Evolutionary conservation across 805 yeast species (phyloP), one percentile per base, ranked within the genome.

Genomic region (Metschnikowia drakensbergensis): DNA sequence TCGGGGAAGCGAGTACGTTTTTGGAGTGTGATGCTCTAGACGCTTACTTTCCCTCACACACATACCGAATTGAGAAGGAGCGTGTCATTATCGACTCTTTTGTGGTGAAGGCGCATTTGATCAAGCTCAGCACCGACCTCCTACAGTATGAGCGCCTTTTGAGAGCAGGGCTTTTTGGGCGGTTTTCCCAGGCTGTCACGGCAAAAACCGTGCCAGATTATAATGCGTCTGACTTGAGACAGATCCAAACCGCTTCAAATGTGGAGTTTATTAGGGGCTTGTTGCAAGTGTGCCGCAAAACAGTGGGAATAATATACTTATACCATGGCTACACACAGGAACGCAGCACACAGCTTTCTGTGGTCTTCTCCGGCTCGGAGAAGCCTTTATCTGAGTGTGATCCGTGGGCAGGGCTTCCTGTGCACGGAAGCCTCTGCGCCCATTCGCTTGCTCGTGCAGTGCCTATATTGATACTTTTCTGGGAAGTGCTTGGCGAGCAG

Each of bases 21-120:
- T 22, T 27, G 3, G 9, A 29, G 25, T 52, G 54, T 13, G 32
- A 31, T 1, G 41, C 7, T 5, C 54, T 59, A 22, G 48, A 53
- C 10, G 25, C 39, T 6, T 37, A 33, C 28, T 37, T 55, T 7
- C 35, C 33, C 27, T 11, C 13, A 9, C 45, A 46, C n/a, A 38
- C 45, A 3, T 49, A 47, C 35, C 33, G 22, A 7, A 37, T 47
- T 1, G 52, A 52, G n/a, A 46, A 58, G 34, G 65, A 58, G 30
- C 53, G 63, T 39, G 55, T 72, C 3, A 54, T 69, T 4, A 53
- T 77, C 33, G 70, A 72, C 51, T 58, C 68, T 5, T 63, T 68
- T 13, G 57, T 58, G 43, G 55, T 75, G 5, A 59, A 64, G 31
- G 57, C 76, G 2, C 49, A 59, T 7, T 61, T 74, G 32, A 53